These are phyloP conservation scores for Tulasnella sp. DNA, from an alignment of 768 basidiomycete species.

Conservation along the genomic window DNA sequence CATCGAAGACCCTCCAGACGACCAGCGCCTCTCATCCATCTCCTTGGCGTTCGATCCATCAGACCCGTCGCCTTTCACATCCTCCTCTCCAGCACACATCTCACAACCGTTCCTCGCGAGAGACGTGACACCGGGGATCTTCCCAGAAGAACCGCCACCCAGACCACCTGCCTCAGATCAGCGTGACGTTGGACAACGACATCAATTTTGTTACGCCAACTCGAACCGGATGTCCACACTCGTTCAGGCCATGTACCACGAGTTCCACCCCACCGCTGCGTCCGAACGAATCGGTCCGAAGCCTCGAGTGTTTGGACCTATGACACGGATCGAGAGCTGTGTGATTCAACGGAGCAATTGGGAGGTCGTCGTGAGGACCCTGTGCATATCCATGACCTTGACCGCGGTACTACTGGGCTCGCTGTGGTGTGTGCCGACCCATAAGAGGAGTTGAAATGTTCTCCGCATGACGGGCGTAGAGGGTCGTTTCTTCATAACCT, in stretches of 20 bases:
- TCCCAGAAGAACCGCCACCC: too few species aligned
- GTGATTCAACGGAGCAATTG: slow-evolving; percentile 7
- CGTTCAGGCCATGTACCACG: background rate
- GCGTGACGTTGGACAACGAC: too few species aligned
- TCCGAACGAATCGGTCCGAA: background rate
- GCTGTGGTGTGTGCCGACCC: background rate
- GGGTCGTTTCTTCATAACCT: too few species aligned
- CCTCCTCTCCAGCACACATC: background rate
- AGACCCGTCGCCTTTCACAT: too few species aligned
- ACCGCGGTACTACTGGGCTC: background rate
- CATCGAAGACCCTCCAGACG: too few species aligned
- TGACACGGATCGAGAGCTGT: slow-evolving; percentile 12
- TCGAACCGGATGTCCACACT: background rate
- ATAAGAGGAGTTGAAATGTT: too few species aligned
- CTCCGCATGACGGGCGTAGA: too few species aligned
- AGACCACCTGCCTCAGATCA: too few species aligned
- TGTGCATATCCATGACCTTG: background rate
- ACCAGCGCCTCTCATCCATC: too few species aligned
- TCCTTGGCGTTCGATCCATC: too few species aligned
- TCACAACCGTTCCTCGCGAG: background rate
- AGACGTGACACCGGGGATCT: too few species aligned
- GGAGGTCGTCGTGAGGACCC: background rate
- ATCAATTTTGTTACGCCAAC: background rate
- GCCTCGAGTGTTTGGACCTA: background rate
- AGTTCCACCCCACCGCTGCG: background rate